These are phyloP conservation scores for Stachybotrys elegans DNA, from an alignment of 2,329 filamentous ascomycete genomes.

Conservation along the genomic window DNA sequence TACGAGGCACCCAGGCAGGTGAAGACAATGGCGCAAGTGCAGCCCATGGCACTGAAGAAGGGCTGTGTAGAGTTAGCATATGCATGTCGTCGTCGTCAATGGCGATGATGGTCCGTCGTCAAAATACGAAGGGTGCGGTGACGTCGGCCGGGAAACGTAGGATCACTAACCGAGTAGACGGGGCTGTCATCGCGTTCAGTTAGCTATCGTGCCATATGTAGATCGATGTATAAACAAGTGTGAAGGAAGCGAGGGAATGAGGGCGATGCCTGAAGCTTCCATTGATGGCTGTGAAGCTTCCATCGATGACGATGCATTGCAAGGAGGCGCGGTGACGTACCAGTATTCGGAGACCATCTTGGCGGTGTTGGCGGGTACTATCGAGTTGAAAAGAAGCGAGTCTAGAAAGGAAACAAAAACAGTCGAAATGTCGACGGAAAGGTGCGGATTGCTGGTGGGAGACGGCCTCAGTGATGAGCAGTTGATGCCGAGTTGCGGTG, in stretches of 20 bases:
- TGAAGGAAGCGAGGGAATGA: constrained; percentile 7
- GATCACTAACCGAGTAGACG: constrained; percentile 92
- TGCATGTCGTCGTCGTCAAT: too few species aligned
- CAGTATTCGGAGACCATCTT: constrained; percentile 78
- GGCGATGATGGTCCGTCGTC: constrained; percentile 13
- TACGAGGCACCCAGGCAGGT: constrained; percentile 96
- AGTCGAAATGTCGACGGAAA: constrained; percentile 11
- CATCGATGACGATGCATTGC: constrained; percentile 19
- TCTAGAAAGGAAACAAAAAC: constrained; percentile 10
- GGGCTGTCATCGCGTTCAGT: constrained; percentile 57
- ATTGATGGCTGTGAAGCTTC: constrained; percentile 22
- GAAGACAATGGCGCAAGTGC: constrained; percentile 94
- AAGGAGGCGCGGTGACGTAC: constrained; percentile 51
- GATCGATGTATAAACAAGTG: constrained; percentile 2
- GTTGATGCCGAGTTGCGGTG: constrained; percentile 17
- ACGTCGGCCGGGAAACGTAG: constrained; percentile 24
- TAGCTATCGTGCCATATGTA: constrained; percentile 31
- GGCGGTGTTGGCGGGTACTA: constrained; percentile 28
- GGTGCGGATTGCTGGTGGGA: constrained; percentile 10
- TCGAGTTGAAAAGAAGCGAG: constrained; percentile 8
- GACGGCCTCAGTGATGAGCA: constrained; percentile 15
- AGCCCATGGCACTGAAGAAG: constrained; percentile 98
- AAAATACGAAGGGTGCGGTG: constrained; percentile 16
- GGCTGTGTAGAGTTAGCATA: constrained; percentile 47
- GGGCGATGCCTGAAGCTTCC: constrained; percentile 22